phyloP scores from a whole-genome alignment of 106 monocot species.

The Allium sativum region DNA sequence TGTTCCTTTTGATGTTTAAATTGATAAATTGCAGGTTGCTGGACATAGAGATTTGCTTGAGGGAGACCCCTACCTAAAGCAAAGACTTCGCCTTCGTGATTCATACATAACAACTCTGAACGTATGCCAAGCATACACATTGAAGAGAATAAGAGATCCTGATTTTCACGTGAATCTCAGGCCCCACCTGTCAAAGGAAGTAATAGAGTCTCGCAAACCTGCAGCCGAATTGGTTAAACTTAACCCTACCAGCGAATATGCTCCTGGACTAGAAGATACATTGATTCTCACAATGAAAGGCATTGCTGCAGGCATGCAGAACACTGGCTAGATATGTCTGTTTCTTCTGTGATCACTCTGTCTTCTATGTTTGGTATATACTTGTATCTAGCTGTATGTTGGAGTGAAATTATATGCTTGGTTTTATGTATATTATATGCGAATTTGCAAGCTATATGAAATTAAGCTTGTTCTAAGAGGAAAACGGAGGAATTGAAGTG shows the following conservation, averaged over 20 bases:
- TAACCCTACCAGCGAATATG: slow-evolving; percentile 19
- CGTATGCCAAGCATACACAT: slow-evolving; percentile 51
- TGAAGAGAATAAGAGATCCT: slow-evolving; percentile 48
- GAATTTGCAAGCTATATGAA: too few relatives aligned
- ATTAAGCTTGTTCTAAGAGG: too few relatives aligned
- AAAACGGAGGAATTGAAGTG: too few relatives aligned
- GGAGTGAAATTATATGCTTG: too few relatives aligned
- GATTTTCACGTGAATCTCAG: slow-evolving; percentile 19
- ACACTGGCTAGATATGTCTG: slow-evolving; percentile 6
- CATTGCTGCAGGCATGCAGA: slow-evolving; percentile 35
- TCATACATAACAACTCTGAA: slow-evolving; percentile 69
- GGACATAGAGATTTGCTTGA: slow-evolving; percentile 63
- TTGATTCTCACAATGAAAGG: slow-evolving; percentile 36
- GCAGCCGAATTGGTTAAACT: slow-evolving; percentile 28
- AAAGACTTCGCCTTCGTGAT: slow-evolving; percentile 60
- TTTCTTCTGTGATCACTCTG: too few relatives aligned
- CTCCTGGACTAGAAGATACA: slow-evolving; percentile 30
- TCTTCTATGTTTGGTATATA: too few relatives aligned
- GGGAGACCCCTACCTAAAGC: slow-evolving; percentile 68
- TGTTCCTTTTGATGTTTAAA: too few relatives aligned
- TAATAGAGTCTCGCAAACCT: slow-evolving; percentile 15
- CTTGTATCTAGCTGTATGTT: too few relatives aligned
- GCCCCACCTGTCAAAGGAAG: slow-evolving; percentile 47
- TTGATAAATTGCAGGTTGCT: slow-evolving; percentile 35
- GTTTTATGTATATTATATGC: too few relatives aligned